These are phyloP conservation scores for Leccinum uliginosum DNA, from an alignment of 768 basidiomycete species.

Conservation along the genomic window DNA sequence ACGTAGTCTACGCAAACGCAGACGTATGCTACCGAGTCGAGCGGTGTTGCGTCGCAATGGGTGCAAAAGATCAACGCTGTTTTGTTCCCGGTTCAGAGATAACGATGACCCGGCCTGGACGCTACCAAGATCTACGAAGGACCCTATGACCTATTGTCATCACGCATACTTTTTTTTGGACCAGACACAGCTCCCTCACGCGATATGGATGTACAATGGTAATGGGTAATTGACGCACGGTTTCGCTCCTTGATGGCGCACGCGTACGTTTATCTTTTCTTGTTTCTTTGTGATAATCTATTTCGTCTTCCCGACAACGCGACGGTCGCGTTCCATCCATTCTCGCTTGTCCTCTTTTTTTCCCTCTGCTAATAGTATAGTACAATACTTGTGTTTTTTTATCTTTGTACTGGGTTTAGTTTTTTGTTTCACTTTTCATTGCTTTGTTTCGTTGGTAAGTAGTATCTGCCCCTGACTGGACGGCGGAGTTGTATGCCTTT, in stretches of 20 bases:
- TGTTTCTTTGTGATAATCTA: background rate
- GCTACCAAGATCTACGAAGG: background rate
- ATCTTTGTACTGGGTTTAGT: background rate
- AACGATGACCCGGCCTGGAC: background rate
- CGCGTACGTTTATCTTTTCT: background rate
- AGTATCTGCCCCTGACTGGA: background rate
- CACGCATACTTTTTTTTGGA: background rate
- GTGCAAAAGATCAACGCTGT: slow-evolving; percentile 35
- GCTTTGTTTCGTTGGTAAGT: background rate
- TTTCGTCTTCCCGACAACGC: background rate
- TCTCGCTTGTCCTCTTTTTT: background rate
- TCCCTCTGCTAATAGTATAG: background rate
- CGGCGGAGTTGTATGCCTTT: background rate
- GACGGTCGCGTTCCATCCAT: background rate
- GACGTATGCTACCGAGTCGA: slow-evolving; percentile 39
- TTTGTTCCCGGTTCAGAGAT: background rate
- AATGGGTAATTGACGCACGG: background rate
- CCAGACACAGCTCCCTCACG: background rate
- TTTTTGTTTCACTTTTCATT: background rate
- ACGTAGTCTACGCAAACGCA: slow-evolving; percentile 44
- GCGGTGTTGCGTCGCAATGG: slow-evolving; percentile 34
- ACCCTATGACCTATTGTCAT: background rate
- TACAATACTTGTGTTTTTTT: background rate
- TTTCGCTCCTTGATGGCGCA: background rate
- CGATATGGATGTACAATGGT: background rate